These are phyloP conservation scores for Suhomyces sp. DNA, from an alignment of 805 yeast genomes.

Conservation along the genomic window DNA sequence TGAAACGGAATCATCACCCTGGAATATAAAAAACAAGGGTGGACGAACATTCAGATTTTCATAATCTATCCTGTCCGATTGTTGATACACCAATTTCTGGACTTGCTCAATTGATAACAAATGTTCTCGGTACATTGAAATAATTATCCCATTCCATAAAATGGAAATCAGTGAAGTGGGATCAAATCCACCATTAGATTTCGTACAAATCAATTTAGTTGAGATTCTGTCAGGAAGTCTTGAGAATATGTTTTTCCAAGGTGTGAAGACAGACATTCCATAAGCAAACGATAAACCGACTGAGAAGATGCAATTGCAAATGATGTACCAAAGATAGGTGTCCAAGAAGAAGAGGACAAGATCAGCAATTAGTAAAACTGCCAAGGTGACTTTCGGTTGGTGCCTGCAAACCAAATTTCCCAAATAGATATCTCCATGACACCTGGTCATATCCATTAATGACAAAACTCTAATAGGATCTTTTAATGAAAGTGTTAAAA, in stretches of 20 bases:
- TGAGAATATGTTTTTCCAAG: conserved; percentile 37
- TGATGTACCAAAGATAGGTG: conserved; percentile 41
- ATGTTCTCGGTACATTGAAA: conserved; percentile 35
- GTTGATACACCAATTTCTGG: conserved; percentile 28
- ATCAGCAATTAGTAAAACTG: conserved; percentile 25
- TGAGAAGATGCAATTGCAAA: conserved; percentile 36
- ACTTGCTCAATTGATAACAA: conserved; percentile 43
- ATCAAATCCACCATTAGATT: conserved; percentile 9
- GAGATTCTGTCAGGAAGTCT: conserved; percentile 36
- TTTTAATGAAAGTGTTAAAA: conserved; percentile 33
- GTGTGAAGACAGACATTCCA: conserved; percentile 37
- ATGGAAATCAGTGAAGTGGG: conserved; percentile 11
- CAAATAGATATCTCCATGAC: conserved; percentile 27
- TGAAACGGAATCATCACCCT: conserved; percentile 43
- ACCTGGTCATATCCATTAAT: conserved; percentile 25
- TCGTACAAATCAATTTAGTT: conserved; percentile 22
- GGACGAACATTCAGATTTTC: conserved; percentile 21
- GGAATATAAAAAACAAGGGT: conserved; percentile 49
- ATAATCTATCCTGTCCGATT: conserved; percentile 6
- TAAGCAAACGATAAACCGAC: conserved; percentile 29
- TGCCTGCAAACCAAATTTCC: conserved; percentile 24
- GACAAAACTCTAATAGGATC: conserved; percentile 34
- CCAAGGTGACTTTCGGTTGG: conserved; percentile 28
- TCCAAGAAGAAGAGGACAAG: conserved; percentile 38
- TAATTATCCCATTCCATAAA: conserved; percentile 20